Evolutionary conservation across 495 filamentous ascomycete genomes (phyloP).

Genomic region (Podospora australis): DNA sequence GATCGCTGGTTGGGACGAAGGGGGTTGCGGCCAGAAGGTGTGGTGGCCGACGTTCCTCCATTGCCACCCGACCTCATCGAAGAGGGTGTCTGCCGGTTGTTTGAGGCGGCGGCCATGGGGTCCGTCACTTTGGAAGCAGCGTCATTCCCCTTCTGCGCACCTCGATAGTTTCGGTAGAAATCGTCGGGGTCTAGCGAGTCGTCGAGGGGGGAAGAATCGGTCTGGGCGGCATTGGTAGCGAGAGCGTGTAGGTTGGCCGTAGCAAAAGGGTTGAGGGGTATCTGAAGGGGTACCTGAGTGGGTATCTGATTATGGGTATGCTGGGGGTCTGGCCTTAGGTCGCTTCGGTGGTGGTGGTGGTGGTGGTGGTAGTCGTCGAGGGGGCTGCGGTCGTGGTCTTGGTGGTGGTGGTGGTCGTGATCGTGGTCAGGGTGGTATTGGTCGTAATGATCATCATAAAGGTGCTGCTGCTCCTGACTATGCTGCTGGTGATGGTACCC

Average conservation of each 20-base stretch:
- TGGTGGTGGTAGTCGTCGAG: slow-evolving; percentile 7
- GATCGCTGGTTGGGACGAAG: slow-evolving; percentile 35
- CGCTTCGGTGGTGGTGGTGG: slow-evolving; percentile 14
- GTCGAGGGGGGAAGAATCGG: slow-evolving; percentile 31
- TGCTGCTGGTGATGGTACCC: slow-evolving; percentile 7
- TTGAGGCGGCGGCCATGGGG: slow-evolving; percentile 22
- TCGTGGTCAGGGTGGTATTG: slow-evolving; percentile 6
- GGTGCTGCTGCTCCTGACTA: slow-evolving; percentile 3
- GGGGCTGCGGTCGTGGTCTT: slow-evolving; percentile 5
- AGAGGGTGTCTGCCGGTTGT: slow-evolving; percentile 25
- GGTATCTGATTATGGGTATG: slow-evolving; percentile 9
- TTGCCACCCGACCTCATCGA: slow-evolving; percentile 34
- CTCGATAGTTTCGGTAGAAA: slow-evolving; percentile 46
- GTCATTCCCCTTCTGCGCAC: slow-evolving; percentile 27
- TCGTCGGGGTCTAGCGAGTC: slow-evolving; percentile 42
- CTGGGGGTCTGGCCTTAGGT: slow-evolving; percentile 7
- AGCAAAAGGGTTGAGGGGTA: slow-evolving; percentile 30
- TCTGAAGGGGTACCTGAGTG: slow-evolving; percentile 13
- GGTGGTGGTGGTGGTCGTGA: slow-evolving; percentile 5
- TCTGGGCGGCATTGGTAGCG: slow-evolving; percentile 28
- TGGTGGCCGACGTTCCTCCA: slow-evolving; percentile 26
- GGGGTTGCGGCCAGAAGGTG: slow-evolving; percentile 20
- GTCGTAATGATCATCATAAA: slow-evolving; percentile 1
- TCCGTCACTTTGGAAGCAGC: slow-evolving; percentile 17
- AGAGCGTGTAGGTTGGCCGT: slow-evolving; percentile 32